Evolutionary conservation across 2,329 filamentous ascomycete genomes (phyloP), one percentile per base, ranked within the genome.

Genomic region (Sporothrix euskadiensis): DNA sequence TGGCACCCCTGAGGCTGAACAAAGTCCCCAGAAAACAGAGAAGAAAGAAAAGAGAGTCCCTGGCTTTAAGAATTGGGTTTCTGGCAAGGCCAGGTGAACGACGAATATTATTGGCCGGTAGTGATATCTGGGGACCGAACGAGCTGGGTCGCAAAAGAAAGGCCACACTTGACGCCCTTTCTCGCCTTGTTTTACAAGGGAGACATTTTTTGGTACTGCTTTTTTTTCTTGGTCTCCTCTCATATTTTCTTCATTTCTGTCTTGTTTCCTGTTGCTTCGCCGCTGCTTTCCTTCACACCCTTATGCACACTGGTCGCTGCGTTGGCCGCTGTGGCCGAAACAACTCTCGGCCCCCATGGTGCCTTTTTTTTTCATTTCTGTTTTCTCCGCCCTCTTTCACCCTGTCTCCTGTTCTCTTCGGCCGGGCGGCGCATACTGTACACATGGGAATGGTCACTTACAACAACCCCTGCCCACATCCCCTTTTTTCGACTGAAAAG

Each of bases 171-270:
- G 61, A 44, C 61, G 61, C 61, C 61, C 47, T 66, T 47, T 47
- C n/a, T 66, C 61, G 61, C 61, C 61, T 39, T 66, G 61, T 66
- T 66, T 66, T 47, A 47, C 16, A 10, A 26, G 10, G 26, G 26
- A 19, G 12, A 22, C 10, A 19, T 19, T 47, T 47, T 22, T 66
- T 32, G 6, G n/a, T 49, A 49, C 32, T 26, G 14, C 44, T 14
- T 39, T 19, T 30, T 22, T 49, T 68, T 19, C 26, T n/a, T 22
- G n/a, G n/a, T 16, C 32, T 12, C 2, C 26, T 35, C 4, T 41
- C 49, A 39, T 39, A n/a, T 35, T 16, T 41, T 44, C 47, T 19
- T 61, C 10, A 16, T 41, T 44, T 49, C 26, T 6, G 5, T n/a
- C 7, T 71, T 47, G 10, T 35, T 49, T 41, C 22, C 41, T 19